Conservation (phyloP, 2,329 filamentous ascomycete genomes). For the Trichoderma koningiopsis region DNA sequence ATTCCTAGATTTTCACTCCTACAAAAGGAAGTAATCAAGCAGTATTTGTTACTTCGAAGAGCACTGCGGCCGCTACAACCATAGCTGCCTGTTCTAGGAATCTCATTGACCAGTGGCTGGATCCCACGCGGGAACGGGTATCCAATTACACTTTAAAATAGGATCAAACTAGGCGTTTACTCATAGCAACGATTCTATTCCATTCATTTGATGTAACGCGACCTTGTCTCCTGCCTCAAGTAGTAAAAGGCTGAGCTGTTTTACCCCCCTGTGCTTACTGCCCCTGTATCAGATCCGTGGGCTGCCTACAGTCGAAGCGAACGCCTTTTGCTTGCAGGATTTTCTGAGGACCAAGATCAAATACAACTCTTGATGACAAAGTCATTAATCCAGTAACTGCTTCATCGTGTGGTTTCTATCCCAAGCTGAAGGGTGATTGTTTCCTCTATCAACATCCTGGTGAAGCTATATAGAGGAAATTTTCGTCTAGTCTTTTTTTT, state of each 20-base stretch:
- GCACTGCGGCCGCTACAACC: neutral
- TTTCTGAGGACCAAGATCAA: neutral
- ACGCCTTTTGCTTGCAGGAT: neutral
- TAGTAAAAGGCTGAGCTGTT: slow-evolving; percentile 6
- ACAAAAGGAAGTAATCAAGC: neutral
- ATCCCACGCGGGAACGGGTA: neutral
- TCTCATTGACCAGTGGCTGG: neutral
- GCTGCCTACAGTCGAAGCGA: neutral
- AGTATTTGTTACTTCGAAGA: neutral
- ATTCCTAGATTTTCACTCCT: neutral
- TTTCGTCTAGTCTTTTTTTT: neutral
- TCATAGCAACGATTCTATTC: neutral
- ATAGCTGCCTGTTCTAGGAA: neutral
- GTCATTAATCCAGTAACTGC: neutral
- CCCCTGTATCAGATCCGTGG: slow-evolving; percentile 12
- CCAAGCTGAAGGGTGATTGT: no score
- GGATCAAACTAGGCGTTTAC: neutral
- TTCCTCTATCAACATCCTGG: neutral
- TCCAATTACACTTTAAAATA: neutral
- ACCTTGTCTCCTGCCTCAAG: slow-evolving; percentile 10
- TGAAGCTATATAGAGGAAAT: neutral
- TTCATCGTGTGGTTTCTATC: neutral
- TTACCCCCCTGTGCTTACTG: slow-evolving; percentile 16
- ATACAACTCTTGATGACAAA: neutral
- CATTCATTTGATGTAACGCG: neutral